These are phyloP conservation scores for Backusella psychrophila DNA, from an alignment of 192 early-diverging fungal species.

Conservation along the genomic window DNA sequence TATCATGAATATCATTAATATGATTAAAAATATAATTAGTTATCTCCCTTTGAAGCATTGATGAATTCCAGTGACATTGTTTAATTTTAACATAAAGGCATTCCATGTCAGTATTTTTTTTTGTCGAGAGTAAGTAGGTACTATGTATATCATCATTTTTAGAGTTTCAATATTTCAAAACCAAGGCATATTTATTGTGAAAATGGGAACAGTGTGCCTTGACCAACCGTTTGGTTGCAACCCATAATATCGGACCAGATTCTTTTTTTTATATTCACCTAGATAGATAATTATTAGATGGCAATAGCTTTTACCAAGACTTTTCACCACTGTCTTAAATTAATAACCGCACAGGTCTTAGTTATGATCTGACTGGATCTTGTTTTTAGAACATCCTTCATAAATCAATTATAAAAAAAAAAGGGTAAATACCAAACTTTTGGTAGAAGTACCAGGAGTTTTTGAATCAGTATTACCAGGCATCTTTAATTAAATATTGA, in stretches of 20 bases:
- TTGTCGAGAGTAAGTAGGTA: too few species aligned
- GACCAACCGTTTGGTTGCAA: not conserved
- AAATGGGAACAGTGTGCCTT: not conserved
- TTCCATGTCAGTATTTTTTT: not conserved
- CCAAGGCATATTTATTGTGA: not conserved
- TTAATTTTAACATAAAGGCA: not conserved
- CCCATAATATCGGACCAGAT: not conserved
- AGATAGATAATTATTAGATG: not conserved
- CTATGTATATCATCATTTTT: too few species aligned
- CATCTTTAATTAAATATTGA: not conserved
- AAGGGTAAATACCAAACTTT: not conserved
- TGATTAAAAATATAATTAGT: not conserved
- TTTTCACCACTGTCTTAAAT: not conserved
- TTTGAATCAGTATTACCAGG: not conserved
- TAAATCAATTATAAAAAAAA: not conserved
- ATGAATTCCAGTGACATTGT: not conserved
- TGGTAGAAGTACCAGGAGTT: not conserved
- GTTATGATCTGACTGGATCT: too few species aligned
- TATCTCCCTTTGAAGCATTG: not conserved
- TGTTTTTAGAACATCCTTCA: too few species aligned
- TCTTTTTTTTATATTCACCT: not conserved
- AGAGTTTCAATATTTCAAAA: too few species aligned
- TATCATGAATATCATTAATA: not conserved
- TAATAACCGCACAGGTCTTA: too few species aligned
- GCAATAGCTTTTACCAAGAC: not conserved